Evolutionary conservation across 164 flowering plant species (phyloP), one percentile per base, ranked within the genome.

Genomic region (Dillenia turbinata): DNA sequence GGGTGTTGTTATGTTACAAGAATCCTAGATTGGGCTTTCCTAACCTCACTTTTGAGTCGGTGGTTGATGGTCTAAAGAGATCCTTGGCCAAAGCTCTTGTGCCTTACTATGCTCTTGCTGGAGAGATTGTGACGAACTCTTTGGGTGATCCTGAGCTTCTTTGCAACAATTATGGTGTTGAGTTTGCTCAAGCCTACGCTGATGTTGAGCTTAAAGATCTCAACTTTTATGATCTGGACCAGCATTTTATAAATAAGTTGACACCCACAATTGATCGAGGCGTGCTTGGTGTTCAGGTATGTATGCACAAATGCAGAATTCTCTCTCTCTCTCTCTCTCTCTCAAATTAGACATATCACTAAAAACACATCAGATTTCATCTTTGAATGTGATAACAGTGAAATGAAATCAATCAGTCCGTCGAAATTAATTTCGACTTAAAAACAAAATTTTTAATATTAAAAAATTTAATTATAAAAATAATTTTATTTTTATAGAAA

Each of bases 161-260:
- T 12, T 79, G 83, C 64, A 79, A 74, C 67, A 79, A 82, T 59
- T 60, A 71, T 13, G 86, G 82, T 5, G 83, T 80, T 1, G 79
- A 76, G 52, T 82, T 79, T 22, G 11, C 63, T 0, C 75, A 79
- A 58, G 86, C 80, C 15, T 64, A 49, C 12, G 81, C 79, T 3
- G 83, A 78, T 17, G 57, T 73, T 1, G 73, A 76, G 59, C 70
- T 79, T 12, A 15, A 40, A 14, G 62, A 76, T 9, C 66, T 83
- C 12, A 24, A 73, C n/a, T 58, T 83, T 17, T 68, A 80, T 33
- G 64, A 80, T 54, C 82, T 79, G 0, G 84, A 82, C 74, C 17
- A 67, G 64, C 12, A 61, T 19, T 19, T 83, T 1, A 79, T 71
- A 47, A 78, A 79, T 10, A 80, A 73, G 68, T 65, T 83, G 9